Base-by-base conservation (phyloP, 1,139 yeast genomes). In the Hansenula anomala region DNA sequence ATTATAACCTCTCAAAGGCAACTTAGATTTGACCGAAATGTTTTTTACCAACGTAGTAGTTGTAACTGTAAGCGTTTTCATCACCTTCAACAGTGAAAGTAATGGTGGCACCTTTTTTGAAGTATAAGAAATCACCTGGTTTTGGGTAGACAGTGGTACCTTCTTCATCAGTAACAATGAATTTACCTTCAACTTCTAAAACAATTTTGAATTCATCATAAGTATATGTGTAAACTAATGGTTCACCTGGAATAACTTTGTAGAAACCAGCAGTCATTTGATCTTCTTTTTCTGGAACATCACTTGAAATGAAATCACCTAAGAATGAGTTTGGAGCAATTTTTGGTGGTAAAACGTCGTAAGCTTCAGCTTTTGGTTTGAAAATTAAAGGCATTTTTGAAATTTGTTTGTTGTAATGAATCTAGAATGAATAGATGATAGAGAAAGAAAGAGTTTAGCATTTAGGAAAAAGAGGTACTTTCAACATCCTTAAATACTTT, bases 181-280 rank as follows among this genome's bases (percentile, higher is more conserved):
- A 52, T 33, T 42, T 52, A 41, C 53, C 62, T 54, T 66, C 68
- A 41, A 71, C 74, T 38, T 75, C 75, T 46, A 71, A 64, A 47
- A 71, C 63, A 40, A 72, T 60, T 56, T 72, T 72, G 67, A 69
- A 68, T 58, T 72, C 78, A 45, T 72, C 77, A 57, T 74, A 76
- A 54, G 64, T 64, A 55, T 76, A 76, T 37, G 64, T 61, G 65
- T 74, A 76, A 14, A 70, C 78, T 55, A 76, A 67, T 40, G 78
- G 71, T 59, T 75, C 79, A 47, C 82, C 82, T 45, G 70, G 68
- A 51, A 75, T 76, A 54, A 75, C 80, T 55, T 64, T 75, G 67
- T 70, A 76, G 62, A 76, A 76, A 38, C 82, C 82, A 57, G 73
- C 68, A 12, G 75, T 60, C 40, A 76, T 68, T 49, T 74, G 74